Base-by-base conservation (phyloP, 2,329 filamentous ascomycete genomes). In the Monilinia vaccinii-corymbosi region DNA sequence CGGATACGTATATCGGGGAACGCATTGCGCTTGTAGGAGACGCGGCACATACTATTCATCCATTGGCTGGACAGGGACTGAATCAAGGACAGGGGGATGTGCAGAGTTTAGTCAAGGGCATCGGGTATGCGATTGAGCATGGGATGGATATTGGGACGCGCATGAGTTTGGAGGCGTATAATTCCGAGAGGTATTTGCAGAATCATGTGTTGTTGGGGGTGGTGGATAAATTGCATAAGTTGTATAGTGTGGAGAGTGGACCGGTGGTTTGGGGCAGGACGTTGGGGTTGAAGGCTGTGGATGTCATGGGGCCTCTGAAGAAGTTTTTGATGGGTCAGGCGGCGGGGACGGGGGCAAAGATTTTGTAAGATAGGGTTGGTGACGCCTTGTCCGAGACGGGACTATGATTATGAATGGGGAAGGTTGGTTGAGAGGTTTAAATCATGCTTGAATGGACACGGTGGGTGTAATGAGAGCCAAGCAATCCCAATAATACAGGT, bases 81-180 rank as follows among this genome's bases (percentile, higher is more conserved):
- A 99, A 99, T 71, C 88, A 95, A 68, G 94, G 94, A 1, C 87
- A 97, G 64, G 91, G 85, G 21, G 94, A 99, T 71, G 88, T 94
- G 0, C 86, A 90, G 68, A 87, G 88, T 57, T 81, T 99, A 0
- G 84, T 86, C 8, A 81, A 80, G 63, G 85, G 85, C 0, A 88
- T 99, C 55, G 84, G 85, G 62, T 86, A 86, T 66, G 88, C 91
- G 4, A 86, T 95, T 21, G 76, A 79, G 47, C 89, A 94, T 64
- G 94, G 94, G 0, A 88, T 91, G 78, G 94, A 99, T 70, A 82
- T 97, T 36, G 94, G 94, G 28, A 83, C 85, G 21, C 77, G 82
- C 40, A 80, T 95, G 73, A 86, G 88, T 5, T 78, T 99, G 31
- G 92, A 97, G 72, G 74, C 82, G 18, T 99, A 97, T 75, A 85